Percentiles rank a stretch among this genome's conserved stretches.
Conservation (phyloP, 83 land plant species). For the Thuja plicata region DNA sequence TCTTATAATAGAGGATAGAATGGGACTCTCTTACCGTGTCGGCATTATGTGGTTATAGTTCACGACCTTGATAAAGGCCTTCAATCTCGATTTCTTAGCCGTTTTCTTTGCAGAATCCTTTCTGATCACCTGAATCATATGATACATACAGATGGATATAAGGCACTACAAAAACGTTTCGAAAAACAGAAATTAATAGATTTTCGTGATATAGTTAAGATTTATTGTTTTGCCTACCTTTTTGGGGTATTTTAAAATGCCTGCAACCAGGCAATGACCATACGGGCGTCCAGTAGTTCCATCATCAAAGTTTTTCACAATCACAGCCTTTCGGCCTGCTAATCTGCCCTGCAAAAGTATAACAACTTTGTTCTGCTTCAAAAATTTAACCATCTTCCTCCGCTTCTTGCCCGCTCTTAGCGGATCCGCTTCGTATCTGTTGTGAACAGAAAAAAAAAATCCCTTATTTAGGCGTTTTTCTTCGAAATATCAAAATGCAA, state of each 20-base stretch:
- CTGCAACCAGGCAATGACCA: slow-evolving; percentile 56
- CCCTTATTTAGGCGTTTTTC: too few species aligned
- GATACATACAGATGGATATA: neutral
- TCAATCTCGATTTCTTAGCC: slow-evolving; percentile 60
- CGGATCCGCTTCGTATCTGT: too few species aligned
- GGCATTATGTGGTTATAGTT: slow-evolving; percentile 83
- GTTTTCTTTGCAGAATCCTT: slow-evolving; percentile 70
- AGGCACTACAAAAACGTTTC: neutral
- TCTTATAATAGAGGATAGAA: neutral
- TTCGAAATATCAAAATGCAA: too few species aligned
- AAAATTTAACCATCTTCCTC: slow-evolving; percentile 23
- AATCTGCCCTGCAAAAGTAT: slow-evolving; percentile 48
- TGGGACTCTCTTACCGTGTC: slow-evolving; percentile 39
- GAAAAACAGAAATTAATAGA: neutral
- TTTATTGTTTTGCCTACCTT: slow-evolving; percentile 2
- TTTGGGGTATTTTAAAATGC: slow-evolving; percentile 32
- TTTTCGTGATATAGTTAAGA: too few species aligned
- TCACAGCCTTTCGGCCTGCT: slow-evolving; percentile 60
- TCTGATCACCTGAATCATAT: neutral
- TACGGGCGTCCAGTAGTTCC: slow-evolving; percentile 40
- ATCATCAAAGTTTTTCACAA: slow-evolving; percentile 55
- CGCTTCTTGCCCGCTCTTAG: neutral
- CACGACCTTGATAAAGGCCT: slow-evolving; percentile 65
- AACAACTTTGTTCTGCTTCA: slow-evolving; percentile 43
- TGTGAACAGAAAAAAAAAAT: too few species aligned